These are phyloP conservation scores for Ceratocystis colombiana DNA, from an alignment of 2,329 filamentous ascomycete species.

Conservation along the genomic window DNA sequence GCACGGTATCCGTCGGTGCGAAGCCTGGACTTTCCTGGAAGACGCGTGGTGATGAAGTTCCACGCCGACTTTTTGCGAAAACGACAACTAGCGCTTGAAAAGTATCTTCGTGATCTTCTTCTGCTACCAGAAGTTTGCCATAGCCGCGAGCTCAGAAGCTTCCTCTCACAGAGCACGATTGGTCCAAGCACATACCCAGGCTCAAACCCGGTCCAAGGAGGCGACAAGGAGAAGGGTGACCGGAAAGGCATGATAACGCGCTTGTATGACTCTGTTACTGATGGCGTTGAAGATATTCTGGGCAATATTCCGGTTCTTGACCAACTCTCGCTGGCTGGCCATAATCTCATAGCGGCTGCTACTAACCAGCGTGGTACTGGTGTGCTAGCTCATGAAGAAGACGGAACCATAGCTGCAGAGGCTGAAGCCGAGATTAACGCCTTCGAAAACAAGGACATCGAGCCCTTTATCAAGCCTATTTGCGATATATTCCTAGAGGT, in stretches of 20 bases:
- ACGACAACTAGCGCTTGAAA: constrained; percentile 69
- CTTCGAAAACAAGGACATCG: constrained; percentile 78
- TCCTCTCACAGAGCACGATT: constrained; percentile 79
- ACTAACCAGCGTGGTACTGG: constrained; percentile 50
- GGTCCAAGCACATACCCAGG: constrained; percentile 35
- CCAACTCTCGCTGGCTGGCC: constrained; percentile 82
- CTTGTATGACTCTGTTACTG: constrained; percentile 91
- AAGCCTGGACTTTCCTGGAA: constrained; percentile 79
- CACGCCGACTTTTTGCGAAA: constrained; percentile 94
- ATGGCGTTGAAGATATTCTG: constrained; percentile 95
- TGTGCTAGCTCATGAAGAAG: constrained; percentile 44
- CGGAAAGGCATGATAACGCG: constrained; percentile 85
- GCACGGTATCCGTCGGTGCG: constrained; percentile 78
- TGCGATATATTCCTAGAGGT: constrained; percentile 94
- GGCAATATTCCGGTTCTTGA: constrained; percentile 94
- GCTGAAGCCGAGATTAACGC: constrained; percentile 89
- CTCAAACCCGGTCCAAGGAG: constrained; percentile 36
- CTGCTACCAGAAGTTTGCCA: constrained; percentile 86
- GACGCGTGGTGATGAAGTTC: constrained; percentile 90
- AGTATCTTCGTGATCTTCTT: constrained; percentile 72
- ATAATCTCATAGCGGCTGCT: constrained; percentile 75
- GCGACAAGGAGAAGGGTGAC: constrained; percentile 41
- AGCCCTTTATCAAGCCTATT: constrained; percentile 96
- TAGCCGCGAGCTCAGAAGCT: constrained; percentile 81
- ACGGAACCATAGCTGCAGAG: constrained; percentile 51